phyloP scores from a whole-genome alignment of 2,329 filamentous ascomycete species.

The Fusarium algeriense region DNA sequence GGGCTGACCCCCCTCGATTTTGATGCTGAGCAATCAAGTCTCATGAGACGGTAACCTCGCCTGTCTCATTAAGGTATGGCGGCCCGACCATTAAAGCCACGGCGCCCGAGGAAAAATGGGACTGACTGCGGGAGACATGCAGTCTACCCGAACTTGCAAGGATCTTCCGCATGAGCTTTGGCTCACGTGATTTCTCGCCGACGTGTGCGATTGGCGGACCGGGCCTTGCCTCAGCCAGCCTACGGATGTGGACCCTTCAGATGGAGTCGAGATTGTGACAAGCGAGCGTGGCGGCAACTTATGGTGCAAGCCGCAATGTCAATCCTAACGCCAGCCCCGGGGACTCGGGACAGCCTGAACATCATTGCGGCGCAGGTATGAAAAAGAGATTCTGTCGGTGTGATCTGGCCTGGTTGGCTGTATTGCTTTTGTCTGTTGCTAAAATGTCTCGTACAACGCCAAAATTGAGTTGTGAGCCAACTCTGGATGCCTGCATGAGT shows the following conservation, averaged over 20 bases:
- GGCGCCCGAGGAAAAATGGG: conserved; percentile 47
- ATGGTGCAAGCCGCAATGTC: conserved; percentile 31
- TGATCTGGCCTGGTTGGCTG: conserved; percentile 29
- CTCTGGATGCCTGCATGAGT: background rate
- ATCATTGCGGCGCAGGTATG: background rate
- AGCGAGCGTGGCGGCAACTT: conserved; percentile 31
- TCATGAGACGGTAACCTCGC: conserved; percentile 36
- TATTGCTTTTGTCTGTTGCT: conserved; percentile 15
- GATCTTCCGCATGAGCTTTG: conserved; percentile 51
- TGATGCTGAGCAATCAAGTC: conserved; percentile 9
- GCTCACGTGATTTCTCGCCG: conserved; percentile 52
- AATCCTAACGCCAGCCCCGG: conserved; percentile 41
- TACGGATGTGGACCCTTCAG: conserved; percentile 37
- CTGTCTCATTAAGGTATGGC: conserved; percentile 42
- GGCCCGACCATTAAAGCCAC: conserved; percentile 38
- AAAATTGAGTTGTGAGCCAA: background rate
- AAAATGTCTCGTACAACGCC: background rate
- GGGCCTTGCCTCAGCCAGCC: conserved; percentile 50
- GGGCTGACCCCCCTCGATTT: background rate
- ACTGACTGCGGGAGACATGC: conserved; percentile 50
- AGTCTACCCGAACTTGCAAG: conserved; percentile 50
- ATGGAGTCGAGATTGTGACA: conserved; percentile 38
- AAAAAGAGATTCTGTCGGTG: conserved; percentile 34
- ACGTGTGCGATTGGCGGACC: conserved; percentile 57
- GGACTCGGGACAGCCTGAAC: conserved; percentile 25